Evolutionary conservation across 192 early-diverging fungal genomes (phyloP).

Genomic region (Coemansia aciculifera): DNA sequence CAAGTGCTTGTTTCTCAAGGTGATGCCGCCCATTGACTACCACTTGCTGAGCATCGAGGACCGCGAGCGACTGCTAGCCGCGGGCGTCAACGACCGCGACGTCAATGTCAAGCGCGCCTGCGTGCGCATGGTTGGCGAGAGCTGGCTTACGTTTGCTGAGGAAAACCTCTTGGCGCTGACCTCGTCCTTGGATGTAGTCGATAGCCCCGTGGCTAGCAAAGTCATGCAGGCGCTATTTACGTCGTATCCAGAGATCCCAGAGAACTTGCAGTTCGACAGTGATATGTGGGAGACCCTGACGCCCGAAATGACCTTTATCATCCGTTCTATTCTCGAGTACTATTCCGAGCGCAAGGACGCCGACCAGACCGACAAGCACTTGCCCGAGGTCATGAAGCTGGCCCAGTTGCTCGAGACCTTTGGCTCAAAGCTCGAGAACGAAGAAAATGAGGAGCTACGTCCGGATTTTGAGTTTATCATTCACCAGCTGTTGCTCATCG

Average conservation of each 20-base stretch:
- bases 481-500: slow-evolving; percentile 70
- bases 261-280: slow-evolving; percentile 59
- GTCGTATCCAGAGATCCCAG: slow-evolving; percentile 66
- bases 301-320: slow-evolving; percentile 58
- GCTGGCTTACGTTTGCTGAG: slow-evolving; percentile 74
- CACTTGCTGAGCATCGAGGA: slow-evolving; percentile 66
- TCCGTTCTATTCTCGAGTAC: slow-evolving; percentile 47
- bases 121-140: slow-evolving; percentile 64
- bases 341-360: slow-evolving; percentile 57
- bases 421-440: slow-evolving; percentile 45
- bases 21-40: slow-evolving; percentile 74
- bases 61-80: slow-evolving; percentile 68
- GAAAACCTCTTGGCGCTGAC: slow-evolving; percentile 75
- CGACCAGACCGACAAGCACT: slow-evolving; percentile 62
- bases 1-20: slow-evolving; percentile 67
- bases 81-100: slow-evolving; percentile 83
- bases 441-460: slow-evolving; percentile 46
- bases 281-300: slow-evolving; percentile 59
- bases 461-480: slow-evolving; percentile 55
- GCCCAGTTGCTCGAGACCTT: slow-evolving; percentile 51
- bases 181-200: slow-evolving; percentile 71
- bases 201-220: slow-evolving; percentile 63
- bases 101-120: slow-evolving; percentile 72
- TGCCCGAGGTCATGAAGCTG: slow-evolving; percentile 69
- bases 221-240: slow-evolving; percentile 66